Conservation (phyloP, 2,329 filamentous ascomycete genomes). For the Pleomassaria siparia region DNA sequence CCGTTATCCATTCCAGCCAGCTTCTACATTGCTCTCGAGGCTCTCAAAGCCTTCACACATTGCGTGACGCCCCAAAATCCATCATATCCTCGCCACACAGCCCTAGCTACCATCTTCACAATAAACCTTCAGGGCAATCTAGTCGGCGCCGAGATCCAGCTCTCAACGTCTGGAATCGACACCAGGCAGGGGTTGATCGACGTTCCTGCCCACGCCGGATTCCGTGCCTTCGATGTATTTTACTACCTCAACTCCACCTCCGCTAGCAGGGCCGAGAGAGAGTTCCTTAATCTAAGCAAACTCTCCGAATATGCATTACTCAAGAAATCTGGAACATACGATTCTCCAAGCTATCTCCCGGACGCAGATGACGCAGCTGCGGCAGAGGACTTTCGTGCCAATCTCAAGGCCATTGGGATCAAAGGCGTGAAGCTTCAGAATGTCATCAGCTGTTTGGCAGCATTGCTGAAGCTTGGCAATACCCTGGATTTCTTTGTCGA, state of each 20-base stretch:
- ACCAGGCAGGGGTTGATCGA: conserved; percentile 77
- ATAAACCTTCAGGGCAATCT: conserved; percentile 80
- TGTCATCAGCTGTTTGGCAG: conserved; percentile 82
- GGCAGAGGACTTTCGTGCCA: conserved; percentile 87
- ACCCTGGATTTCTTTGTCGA: conserved; percentile 83
- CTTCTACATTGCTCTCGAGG: conserved; percentile 77
- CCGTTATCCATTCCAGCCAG: conserved; percentile 76
- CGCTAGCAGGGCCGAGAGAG: conserved; percentile 83
- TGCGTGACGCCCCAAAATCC: conserved; percentile 88
- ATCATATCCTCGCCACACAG: conserved; percentile 76
- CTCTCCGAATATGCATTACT: conserved; percentile 77
- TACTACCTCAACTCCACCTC: conserved; percentile 95
- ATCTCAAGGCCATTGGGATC: conserved; percentile 89
- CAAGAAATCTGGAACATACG: conserved; percentile 80
- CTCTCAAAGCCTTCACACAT: conserved; percentile 80
- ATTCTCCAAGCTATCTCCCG: conserved; percentile 83
- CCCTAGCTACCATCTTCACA: conserved; percentile 78
- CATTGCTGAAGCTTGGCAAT: conserved; percentile 87
- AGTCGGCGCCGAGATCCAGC: conserved; percentile 70
- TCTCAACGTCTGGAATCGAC: conserved; percentile 88
- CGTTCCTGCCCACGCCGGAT: conserved; percentile 76
- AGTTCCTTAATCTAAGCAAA: conserved; percentile 79
- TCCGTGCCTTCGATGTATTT: conserved; percentile 95
- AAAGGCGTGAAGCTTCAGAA: conserved; percentile 81
- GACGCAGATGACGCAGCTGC: conserved; percentile 90